Conservation (phyloP, 176 grass and related monocot species). For the Zea luxurians region DNA sequence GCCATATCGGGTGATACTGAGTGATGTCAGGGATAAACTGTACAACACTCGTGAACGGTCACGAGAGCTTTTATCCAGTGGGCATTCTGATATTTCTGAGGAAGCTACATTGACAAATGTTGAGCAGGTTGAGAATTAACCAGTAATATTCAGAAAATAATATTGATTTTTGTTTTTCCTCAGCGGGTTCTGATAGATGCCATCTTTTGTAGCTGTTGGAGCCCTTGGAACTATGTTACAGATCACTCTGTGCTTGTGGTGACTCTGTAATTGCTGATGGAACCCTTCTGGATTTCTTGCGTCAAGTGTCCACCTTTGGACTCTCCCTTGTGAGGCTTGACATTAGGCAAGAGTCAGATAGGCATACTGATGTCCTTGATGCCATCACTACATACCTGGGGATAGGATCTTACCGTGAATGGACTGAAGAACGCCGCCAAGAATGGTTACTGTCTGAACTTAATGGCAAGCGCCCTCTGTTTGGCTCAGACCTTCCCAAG, state of each 20-base stretch:
- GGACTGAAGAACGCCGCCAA: constrained; percentile 68
- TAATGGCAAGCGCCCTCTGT: constrained; percentile 70
- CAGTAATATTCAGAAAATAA: constrained; percentile 12
- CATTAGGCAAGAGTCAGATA: constrained; percentile 82
- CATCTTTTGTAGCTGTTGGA: constrained; percentile 62
- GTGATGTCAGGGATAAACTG: constrained; percentile 83
- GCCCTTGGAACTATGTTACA: constrained; percentile 73
- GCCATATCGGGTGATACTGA: constrained; percentile 72
- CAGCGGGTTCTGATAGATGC: constrained; percentile 9
- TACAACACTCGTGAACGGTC: constrained; percentile 69
- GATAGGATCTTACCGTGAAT: constrained; percentile 71
- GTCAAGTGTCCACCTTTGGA: constrained; percentile 79
- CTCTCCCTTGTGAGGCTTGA: constrained; percentile 76
- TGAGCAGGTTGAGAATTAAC: constrained; percentile 53
- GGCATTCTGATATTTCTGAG: constrained; percentile 68
- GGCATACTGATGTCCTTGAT: constrained; percentile 75
- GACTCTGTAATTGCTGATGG: constrained; percentile 76
- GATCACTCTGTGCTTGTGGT: constrained; percentile 67
- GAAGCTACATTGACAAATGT: constrained; percentile 58
- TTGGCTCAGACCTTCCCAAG: constrained; percentile 66
- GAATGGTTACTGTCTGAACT: constrained; percentile 77
- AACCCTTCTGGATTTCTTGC: constrained; percentile 82
- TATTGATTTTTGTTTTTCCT: neutral
- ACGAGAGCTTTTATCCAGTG: constrained; percentile 66
- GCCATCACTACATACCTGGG: constrained; percentile 66